These are phyloP conservation scores for Scutellaria barbata DNA, from an alignment of 257 asterid genomes.

Conservation along the genomic window DNA sequence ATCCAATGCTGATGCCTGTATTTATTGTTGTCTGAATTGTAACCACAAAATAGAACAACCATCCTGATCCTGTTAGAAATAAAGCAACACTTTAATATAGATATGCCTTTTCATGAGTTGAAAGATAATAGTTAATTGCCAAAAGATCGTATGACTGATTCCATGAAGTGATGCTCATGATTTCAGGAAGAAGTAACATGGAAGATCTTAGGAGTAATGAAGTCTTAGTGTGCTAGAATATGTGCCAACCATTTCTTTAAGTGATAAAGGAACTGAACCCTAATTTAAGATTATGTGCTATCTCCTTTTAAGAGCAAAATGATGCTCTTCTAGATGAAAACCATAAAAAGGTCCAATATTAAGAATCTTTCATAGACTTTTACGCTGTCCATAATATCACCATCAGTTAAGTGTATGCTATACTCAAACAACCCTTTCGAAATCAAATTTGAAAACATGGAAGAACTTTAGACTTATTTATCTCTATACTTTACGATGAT, in stretches of 20 bases:
- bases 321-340: conserved; percentile 3
- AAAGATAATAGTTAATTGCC: background rate
- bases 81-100: conserved; percentile 4
- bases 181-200: conserved; percentile 12
- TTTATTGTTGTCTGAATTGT: conserved; percentile 90
- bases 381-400: background rate
- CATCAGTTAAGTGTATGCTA: no score
- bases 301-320: conserved; percentile 23
- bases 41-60: conserved; percentile 95
- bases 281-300: background rate
- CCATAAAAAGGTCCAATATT: background rate
- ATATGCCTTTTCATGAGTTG: background rate
- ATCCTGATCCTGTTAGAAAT: conserved; percentile 69
- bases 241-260: background rate
- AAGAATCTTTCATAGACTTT: conserved; percentile 21
- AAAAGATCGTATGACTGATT: background rate
- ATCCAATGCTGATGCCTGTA: conserved; percentile 91
- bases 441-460: conserved; percentile 10
- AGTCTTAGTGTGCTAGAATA: background rate
- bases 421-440: background rate
- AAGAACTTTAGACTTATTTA: background rate
- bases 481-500: background rate
- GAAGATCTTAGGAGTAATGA: background rate
- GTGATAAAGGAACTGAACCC: background rate
- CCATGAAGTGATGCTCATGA: background rate